phyloP scores from a whole-genome alignment of 441 rosid species.

The Manihot esculenta region DNA sequence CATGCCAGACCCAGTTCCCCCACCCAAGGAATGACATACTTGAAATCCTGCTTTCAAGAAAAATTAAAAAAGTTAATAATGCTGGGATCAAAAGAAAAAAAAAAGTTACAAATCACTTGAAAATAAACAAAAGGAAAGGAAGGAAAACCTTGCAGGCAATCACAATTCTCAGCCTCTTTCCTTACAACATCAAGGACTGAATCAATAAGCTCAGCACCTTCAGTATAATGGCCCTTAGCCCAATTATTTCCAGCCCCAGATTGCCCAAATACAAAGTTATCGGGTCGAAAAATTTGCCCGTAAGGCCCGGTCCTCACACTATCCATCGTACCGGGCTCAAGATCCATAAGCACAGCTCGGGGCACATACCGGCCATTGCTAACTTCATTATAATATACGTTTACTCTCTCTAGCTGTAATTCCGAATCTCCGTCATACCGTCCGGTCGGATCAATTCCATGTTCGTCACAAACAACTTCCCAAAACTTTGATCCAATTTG shows the following conservation, averaged over 20 bases:
- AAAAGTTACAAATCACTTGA: too few relatives aligned
- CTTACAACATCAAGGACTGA: conserved; percentile 35
- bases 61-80: too few relatives aligned
- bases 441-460: conserved; percentile 34
- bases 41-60: neutral
- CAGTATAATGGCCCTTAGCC: conserved; percentile 36
- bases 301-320: conserved; percentile 28
- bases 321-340: conserved; percentile 38
- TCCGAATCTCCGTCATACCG: conserved; percentile 19
- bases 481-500: conserved; percentile 39
- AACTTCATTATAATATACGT: conserved; percentile 37
- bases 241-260: conserved; percentile 32
- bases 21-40: neutral
- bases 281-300: conserved; percentile 21
- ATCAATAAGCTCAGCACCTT: conserved; percentile 36
- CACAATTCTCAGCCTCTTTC: conserved; percentile 34
- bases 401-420: conserved; percentile 27
- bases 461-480: conserved; percentile 40
- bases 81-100: too few relatives aligned
- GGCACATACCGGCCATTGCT: conserved; percentile 29
- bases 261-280: conserved; percentile 29
- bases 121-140: too few relatives aligned
- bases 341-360: conserved; percentile 38
- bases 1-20: neutral
- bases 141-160: conserved; percentile 33